Evolutionary conservation across 2,329 filamentous ascomycete genomes (phyloP), one percentile per base, ranked within the genome.

Genomic region (Colletotrichum eleusines): DNA sequence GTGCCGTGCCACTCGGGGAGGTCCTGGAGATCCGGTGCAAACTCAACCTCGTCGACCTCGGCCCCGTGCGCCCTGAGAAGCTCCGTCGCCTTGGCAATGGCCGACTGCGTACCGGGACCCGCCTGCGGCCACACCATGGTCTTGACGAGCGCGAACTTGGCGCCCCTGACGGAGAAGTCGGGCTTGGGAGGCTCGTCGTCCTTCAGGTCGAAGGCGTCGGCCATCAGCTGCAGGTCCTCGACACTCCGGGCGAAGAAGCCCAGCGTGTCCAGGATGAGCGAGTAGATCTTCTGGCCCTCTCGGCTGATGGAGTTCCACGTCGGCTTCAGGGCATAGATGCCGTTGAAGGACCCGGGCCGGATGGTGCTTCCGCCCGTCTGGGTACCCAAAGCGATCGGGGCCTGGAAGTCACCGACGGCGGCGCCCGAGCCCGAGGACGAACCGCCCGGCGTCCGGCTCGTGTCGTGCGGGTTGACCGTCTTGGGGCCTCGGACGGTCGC

Each of bases 391-490:
- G 81, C 85, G 14, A 92, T 75, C 0, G 90, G 88, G 0, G 85
- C 86, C 72, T 92, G 90, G 63, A 87, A 86, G 73, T 92, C 91
- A 8, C 82, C 90, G 0, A 93, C 90, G 0, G 89, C 90, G 0
- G 90, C 90, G 0, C 84, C 91, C 0, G 90, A 92, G 0, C 91
- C 91, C 0, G 89, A 89, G 0, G 89, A 92, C 0, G 90, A 92
- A 55, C 91, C 91, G 0, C 91, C 91, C 0, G 91, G 90, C 0
- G 90, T 92, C 5, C 91, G 85, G 0, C 83, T 84, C 1, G 81
- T 77, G 76, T 93, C 59, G 73, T 94, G 93, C 0, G 90, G 89
- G 76, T 93, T 93, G 4, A 78, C 76, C 1, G 89, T 90, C 61
- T 82, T 82, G 1, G 86, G 83, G 0, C 89, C 89, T 18, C 81